Evolutionary conservation across 805 yeast genomes (phyloP), one percentile per base, ranked within the genome.

Genomic region (Cyberlindnera xylosilytica): DNA sequence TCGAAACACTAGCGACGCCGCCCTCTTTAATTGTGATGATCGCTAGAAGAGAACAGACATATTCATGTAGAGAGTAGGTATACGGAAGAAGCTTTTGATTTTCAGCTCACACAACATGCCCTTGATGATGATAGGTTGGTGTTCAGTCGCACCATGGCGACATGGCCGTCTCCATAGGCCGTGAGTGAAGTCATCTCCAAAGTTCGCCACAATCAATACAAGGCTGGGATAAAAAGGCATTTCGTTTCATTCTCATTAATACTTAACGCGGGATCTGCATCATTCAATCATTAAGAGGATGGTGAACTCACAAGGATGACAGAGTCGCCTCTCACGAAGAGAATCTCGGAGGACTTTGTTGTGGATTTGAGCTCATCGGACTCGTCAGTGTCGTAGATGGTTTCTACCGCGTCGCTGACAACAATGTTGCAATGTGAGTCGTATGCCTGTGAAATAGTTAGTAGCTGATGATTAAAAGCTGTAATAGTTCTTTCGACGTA

Each of bases 391-490:
- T 71, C 70, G 61, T 77, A 87, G 29, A 90, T 79, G 2, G 85
- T 86, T 60, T 93, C 99, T 41, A 74, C 76, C 7, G 96, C 97
- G 56, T 93, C 95, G 53, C 97, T 88, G 49, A 93, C 74, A 29
- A 93, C 97, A 73, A 93, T 79, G 62, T 95, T 93, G 66, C 98
- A 93, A 66, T 91, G 99, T 36, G 95, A 85, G 66, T 91, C 99
- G 66, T 87, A 91, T 1, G 96, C 88, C 78, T 73, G 42, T 3
- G 15, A 6, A 29, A 23, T 1, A 11, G 51, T 44, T 44, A 44
- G 51, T 44, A 38, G 8, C 13, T 12, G 18, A 4, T n/a, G 10
- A 2, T 7, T n/a, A 13, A 7, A 8, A 6, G 20, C 7, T 18
- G 12, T 19, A n/a, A 12, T 8, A 23, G 2, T 15, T 18, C 15